Base-by-base conservation (phyloP, 495 filamentous ascomycete species). In the Podospora comata region DNA sequence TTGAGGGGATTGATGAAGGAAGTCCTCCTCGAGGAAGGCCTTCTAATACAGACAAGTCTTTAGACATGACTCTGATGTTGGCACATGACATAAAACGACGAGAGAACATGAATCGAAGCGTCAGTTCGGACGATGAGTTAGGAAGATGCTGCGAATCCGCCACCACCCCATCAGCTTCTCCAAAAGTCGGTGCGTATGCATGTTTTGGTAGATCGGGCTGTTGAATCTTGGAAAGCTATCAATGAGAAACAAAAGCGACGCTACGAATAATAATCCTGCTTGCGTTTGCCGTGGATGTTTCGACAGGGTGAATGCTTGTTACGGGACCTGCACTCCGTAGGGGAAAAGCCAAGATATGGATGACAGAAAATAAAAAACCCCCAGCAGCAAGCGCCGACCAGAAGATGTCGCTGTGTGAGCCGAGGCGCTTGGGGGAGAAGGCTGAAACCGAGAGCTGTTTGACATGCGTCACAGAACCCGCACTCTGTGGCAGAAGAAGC, bases 361-460 rank as follows among this genome's bases (percentile, higher is more conserved):
- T 26, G 23, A 19, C 5, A 58, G 18, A 4, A 58, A 23, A 23
- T 5, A 58, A 58, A 19, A 23, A 23, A 23, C 0, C 20, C 23
- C 55, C 11, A 58, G 61, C 48, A 63, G 30, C 61, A 63, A 63
- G 30, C 61, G 61, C 61, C 34, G 61, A 48, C 32, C 4, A 32
- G 7, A 32, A 32, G 30, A 16, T 61, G 59, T 28, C 27, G 27
- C 16, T 28, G 59, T 23, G 59, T 16, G 18, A 65, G 53, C 60
- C 64, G 60, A 71, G 65, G 66, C 70, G 70, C 70, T 67, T 53
- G 60, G 70, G 54, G 55, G 39, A 57, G 66, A 60, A 32, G 61
- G 66, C 60, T 77, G 75, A 77, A 77, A 77, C 75, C 54, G 20
- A 62, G 62, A 61, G 28, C 19, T 58, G 75, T 77, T 75, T 75